phyloP scores from a whole-genome alignment of 2,329 filamentous ascomycete species.

The Diaporthe sp. region DNA sequence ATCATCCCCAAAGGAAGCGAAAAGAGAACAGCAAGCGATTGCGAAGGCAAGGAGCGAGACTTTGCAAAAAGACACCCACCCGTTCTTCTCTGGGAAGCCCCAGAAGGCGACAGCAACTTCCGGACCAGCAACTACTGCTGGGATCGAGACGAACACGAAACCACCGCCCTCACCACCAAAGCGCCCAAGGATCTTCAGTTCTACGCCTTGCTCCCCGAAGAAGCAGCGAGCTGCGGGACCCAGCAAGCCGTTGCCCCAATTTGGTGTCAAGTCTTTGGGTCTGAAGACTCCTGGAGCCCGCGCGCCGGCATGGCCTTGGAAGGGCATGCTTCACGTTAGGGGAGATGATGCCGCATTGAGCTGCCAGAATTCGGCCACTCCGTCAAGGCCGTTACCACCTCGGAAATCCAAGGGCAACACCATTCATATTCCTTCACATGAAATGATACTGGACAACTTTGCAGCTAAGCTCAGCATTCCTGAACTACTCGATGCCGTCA shows the following conservation, averaged over 20 bases:
- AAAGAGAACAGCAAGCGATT: conserved; percentile 44
- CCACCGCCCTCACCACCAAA: conserved; percentile 40
- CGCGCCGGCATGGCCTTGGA: conserved; percentile 78
- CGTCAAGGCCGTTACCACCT: conserved; percentile 28
- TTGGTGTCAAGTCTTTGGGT: conserved; percentile 55
- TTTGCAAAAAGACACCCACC: conserved; percentile 56
- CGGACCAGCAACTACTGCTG: conserved; percentile 34
- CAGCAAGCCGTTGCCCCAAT: conserved; percentile 50
- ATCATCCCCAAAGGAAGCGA: conserved; percentile 33
- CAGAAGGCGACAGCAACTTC: conserved; percentile 39
- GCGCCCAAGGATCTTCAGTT: conserved; percentile 56
- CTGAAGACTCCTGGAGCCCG: conserved; percentile 73
- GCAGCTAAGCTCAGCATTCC: conserved; percentile 53
- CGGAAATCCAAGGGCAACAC: conserved; percentile 64
- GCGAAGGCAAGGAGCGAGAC: conserved; percentile 39
- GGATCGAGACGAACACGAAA: conserved; percentile 33
- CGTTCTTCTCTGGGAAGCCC: conserved; percentile 74
- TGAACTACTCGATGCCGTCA: conserved; percentile 45
- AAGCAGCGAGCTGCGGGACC: conserved; percentile 47
- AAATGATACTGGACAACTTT: conserved; percentile 54
- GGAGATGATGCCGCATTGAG: conserved; percentile 45
- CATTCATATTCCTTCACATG: conserved; percentile 50
- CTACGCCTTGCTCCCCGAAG: conserved; percentile 64
- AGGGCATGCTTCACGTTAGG: conserved; percentile 72
- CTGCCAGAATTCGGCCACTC: background rate